Percentiles rank a stretch among this genome's conserved stretches.
These are phyloP conservation scores for Diaporthe sp. DNA, from an alignment of 2,329 filamentous ascomycete species.

Conservation along the genomic window DNA sequence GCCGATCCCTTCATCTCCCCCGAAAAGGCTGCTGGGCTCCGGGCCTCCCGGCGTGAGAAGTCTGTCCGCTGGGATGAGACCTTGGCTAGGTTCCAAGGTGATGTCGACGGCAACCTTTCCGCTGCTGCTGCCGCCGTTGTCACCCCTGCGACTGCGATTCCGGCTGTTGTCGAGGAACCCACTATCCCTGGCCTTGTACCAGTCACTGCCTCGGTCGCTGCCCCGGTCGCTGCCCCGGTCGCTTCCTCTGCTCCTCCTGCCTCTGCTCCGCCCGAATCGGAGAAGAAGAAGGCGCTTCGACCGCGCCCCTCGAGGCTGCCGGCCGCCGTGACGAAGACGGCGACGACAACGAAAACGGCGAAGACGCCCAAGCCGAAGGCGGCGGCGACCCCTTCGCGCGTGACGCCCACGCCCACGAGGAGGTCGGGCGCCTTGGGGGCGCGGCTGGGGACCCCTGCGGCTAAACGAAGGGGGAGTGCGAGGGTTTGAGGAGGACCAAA, in stretches of 20 bases:
- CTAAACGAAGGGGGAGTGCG: constrained; percentile 22
- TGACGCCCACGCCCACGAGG: constrained; percentile 39
- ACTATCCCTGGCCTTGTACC: not conserved
- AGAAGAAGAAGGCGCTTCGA: constrained; percentile 31
- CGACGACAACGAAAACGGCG: not conserved
- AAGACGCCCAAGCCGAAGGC: not conserved
- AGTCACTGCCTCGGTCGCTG: not conserved
- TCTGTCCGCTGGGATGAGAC: constrained; percentile 52
- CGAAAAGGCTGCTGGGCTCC: not conserved
- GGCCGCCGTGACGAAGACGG: not conserved
- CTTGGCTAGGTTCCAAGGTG: constrained; percentile 48
- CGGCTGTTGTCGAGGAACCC: not conserved
- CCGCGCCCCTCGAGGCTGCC: constrained; percentile 36
- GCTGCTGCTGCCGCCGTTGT: constrained; percentile 4
- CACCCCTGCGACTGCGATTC: not conserved
- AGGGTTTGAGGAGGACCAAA: not conserved
- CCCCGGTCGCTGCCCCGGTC: not conserved
- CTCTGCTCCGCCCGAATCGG: not conserved
- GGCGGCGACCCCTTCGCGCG: constrained; percentile 49
- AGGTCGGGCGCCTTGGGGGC: constrained; percentile 29
- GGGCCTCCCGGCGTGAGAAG: constrained; percentile 41
- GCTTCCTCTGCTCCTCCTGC: not conserved
- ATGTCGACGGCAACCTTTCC: constrained; percentile 35
- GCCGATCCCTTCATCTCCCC: constrained; percentile 16
- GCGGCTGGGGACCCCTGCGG: constrained; percentile 35